Evolutionary conservation across 1,139 yeast genomes (phyloP).

Genomic region (Casaregolazyma lundiana): DNA sequence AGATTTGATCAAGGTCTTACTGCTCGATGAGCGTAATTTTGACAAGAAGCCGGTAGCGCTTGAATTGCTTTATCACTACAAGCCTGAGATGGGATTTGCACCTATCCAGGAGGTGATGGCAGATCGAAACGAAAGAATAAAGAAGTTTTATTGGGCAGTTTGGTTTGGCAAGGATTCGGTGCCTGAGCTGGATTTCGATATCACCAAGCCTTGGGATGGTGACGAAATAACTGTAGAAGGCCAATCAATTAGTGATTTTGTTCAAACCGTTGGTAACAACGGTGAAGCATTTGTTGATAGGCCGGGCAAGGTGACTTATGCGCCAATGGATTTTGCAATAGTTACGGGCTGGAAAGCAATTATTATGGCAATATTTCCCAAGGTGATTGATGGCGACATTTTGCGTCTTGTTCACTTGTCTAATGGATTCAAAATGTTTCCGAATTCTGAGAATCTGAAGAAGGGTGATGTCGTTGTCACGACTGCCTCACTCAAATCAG

Average conservation of each 20-base stretch:
- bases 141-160: slow-evolving; percentile 93
- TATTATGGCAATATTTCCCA: slow-evolving; percentile 95
- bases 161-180: slow-evolving; percentile 79
- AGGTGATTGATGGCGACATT: slow-evolving; percentile 92
- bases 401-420: slow-evolving; percentile 91
- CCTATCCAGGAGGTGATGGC: slow-evolving; percentile 89
- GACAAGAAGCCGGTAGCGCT: slow-evolving; percentile 70
- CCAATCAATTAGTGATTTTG: slow-evolving; percentile 81
- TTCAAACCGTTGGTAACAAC: slow-evolving; percentile 95
- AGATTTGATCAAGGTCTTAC: slow-evolving; percentile 56
- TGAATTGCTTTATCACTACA: slow-evolving; percentile 72
- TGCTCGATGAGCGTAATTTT: slow-evolving; percentile 87
- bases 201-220: slow-evolving; percentile 63
- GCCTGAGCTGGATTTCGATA: slow-evolving; percentile 52
- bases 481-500: slow-evolving; percentile 80
- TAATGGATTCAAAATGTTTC: slow-evolving; percentile 89
- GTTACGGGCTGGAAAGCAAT: slow-evolving; percentile 98
- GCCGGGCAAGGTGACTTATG: slow-evolving; percentile 77
- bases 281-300: slow-evolving; percentile 93
- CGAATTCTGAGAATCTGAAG: slow-evolving; percentile 86
- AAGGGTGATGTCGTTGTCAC: slow-evolving; percentile 84
- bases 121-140: slow-evolving; percentile 87
- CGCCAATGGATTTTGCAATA: slow-evolving; percentile 99
- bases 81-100: slow-evolving; percentile 86
- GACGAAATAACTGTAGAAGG: slow-evolving; percentile 66